A percentile compares a stretch with the other conserved stretches of the same genome.
These are phyloP conservation scores for Trypanosoma lewisi DNA, from an alignment of 208 protist genomes.

Conservation along the genomic window DNA sequence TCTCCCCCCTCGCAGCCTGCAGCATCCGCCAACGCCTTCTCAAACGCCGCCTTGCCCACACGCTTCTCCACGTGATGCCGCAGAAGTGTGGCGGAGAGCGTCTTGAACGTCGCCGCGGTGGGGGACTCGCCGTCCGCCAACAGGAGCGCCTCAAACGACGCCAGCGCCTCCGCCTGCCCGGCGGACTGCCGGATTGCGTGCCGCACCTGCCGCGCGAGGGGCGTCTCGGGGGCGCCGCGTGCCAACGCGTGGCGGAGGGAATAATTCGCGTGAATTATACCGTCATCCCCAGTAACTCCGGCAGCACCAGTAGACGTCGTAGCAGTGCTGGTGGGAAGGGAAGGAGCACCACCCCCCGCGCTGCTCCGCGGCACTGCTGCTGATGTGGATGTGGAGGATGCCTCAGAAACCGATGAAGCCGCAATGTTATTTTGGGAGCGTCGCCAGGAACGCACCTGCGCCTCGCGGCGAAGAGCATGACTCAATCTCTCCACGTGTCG, in stretches of 20 bases:
- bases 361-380: not conserved
- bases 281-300: not conserved
- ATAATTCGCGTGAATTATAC: slow-evolving; percentile 20
- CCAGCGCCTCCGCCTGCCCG: slow-evolving; percentile 36
- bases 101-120: slow-evolving; percentile 29
- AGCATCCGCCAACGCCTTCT: slow-evolving; percentile 43
- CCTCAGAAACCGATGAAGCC: not conserved
- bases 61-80: slow-evolving; percentile 38
- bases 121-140: slow-evolving; percentile 25
- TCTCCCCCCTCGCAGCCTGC: slow-evolving; percentile 33
- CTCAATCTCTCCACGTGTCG: slow-evolving; percentile 27
- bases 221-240: slow-evolving; percentile 20
- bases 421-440: not conserved
- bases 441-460: slow-evolving; percentile 26
- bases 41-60: slow-evolving; percentile 41
- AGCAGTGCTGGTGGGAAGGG: not conserved
- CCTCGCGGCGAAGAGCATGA: slow-evolving; percentile 37
- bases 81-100: slow-evolving; percentile 39
- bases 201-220: slow-evolving; percentile 26
- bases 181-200: slow-evolving; percentile 28
- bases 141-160: slow-evolving; percentile 48
- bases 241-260: slow-evolving; percentile 19
- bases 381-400: not conserved
- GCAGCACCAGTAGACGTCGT: not conserved
- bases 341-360: not conserved